Percentiles rank a stretch among this genome's conserved stretches.
phyloP scores from a whole-genome alignment of 1,139 yeast species.

The Entelexis sorbosivorans region DNA sequence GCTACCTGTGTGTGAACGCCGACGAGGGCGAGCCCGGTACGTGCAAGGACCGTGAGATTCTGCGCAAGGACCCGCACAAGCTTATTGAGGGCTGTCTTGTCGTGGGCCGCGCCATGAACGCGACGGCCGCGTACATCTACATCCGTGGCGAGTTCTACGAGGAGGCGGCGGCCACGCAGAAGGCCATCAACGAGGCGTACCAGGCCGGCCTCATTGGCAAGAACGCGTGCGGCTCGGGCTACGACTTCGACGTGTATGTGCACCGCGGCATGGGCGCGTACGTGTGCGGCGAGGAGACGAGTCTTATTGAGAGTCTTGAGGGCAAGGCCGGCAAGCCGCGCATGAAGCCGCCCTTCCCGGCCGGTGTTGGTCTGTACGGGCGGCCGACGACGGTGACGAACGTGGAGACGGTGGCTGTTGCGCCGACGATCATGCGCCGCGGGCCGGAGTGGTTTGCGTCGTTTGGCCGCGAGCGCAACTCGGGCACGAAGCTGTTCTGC shows the following conservation, averaged over 20 bases:
- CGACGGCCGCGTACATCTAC: slow-evolving; percentile 82
- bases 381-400: slow-evolving; percentile 84
- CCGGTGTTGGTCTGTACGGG: slow-evolving; percentile 83
- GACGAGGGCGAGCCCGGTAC: slow-evolving; percentile 95
- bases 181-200: slow-evolving; percentile 78
- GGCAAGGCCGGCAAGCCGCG: slow-evolving; percentile 91
- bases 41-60: slow-evolving; percentile 81
- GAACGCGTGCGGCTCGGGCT: slow-evolving; percentile 79
- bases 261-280: slow-evolving; percentile 92
- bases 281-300: slow-evolving; percentile 85
- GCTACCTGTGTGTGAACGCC: slow-evolving; percentile 78
- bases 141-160: slow-evolving; percentile 82
- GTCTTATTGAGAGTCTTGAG: slow-evolving; percentile 73
- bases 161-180: slow-evolving; percentile 60
- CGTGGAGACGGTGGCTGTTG: slow-evolving; percentile 80
- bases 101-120: slow-evolving; percentile 86
- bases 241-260: slow-evolving; percentile 65
- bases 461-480: slow-evolving; percentile 73
- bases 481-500: slow-evolving; percentile 73
- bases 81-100: slow-evolving; percentile 77
- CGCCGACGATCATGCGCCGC: slow-evolving; percentile 78
- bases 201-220: slow-evolving; percentile 68
- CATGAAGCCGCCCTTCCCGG: slow-evolving; percentile 88
- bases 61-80: slow-evolving; percentile 83
- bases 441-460: slow-evolving; percentile 79